Evolutionary conservation across 805 yeast species (phyloP).

Genomic region (Yamadazyma scolyti): DNA sequence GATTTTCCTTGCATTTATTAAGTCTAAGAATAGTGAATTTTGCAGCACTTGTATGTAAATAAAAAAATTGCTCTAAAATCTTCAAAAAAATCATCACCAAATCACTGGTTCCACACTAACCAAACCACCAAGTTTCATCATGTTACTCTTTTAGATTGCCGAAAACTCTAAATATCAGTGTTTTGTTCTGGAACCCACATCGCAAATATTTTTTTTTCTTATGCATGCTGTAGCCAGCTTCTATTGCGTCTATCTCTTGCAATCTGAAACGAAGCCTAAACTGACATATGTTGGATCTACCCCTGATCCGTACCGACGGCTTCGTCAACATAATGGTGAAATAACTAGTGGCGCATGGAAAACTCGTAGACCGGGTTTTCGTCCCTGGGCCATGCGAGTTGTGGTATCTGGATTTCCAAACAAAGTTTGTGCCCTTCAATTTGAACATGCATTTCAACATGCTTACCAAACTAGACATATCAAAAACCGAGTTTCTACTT

Average conservation of each 20-base stretch:
- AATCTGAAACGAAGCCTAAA: slow-evolving; percentile 52
- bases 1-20: too few relatives aligned
- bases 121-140: too few relatives aligned
- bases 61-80: too few relatives aligned
- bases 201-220: too few relatives aligned
- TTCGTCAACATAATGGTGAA: slow-evolving; percentile 79
- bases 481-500: slow-evolving; percentile 34
- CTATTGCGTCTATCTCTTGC: slow-evolving; percentile 70
- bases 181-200: too few relatives aligned
- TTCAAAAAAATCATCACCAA: too few relatives aligned
- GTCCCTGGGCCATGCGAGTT: slow-evolving; percentile 74
- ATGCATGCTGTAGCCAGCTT: too few relatives aligned
- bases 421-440: slow-evolving; percentile 64
- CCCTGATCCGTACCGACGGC: slow-evolving; percentile 63
- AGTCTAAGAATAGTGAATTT: too few relatives aligned
- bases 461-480: slow-evolving; percentile 63
- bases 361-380: slow-evolving; percentile 51
- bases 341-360: slow-evolving; percentile 57
- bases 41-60: too few relatives aligned
- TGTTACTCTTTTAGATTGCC: too few relatives aligned
- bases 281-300: slow-evolving; percentile 80
- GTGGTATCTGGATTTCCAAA: slow-evolving; percentile 72
- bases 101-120: too few relatives aligned
- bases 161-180: too few relatives aligned
- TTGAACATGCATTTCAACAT: slow-evolving; percentile 87